Base-by-base conservation (phyloP, 306 rosid species). In the Citrullus colocynthis region DNA sequence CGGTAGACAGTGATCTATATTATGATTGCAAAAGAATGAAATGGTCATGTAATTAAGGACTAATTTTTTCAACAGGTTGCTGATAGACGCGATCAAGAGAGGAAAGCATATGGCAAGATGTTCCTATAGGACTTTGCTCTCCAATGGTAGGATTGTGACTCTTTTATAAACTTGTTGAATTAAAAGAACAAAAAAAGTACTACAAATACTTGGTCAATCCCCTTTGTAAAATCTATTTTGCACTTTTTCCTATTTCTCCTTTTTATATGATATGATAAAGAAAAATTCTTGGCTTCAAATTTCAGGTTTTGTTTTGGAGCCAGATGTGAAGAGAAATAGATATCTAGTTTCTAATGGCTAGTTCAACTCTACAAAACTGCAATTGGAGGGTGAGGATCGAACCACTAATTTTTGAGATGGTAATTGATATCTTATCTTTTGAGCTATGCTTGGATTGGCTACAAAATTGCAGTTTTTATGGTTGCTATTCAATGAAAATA, bases 51-150 rank as follows among this genome's bases (percentile, higher is more conserved):
- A 13, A 17, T 54, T 2, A 48, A 74, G 54, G 16, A 48, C 49
- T 65, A 65, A 65, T 42, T 52, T 41, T 66, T 41, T 62, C 21
- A 66, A 80, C 96, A 93, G 96, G 86, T 93, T 62, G 83, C 94
- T 63, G 86, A 89, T 83, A 85, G 98, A 81, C 90, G 72, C 24
- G 89, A 93, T 82, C 84, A 30, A 83, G 96, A 91, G 90, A 90
- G 84, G 65, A 87, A 88, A 77, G 97, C 94, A 45, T 93, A 81
- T 63, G 67, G 93, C 89, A 93, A 87, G 79, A 93, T 93, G 98
- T 93, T 93, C 84, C 91, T 74, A 80, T 87, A 86, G 78, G 85
- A 84, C 66, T 77, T 70, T 6, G 80, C 59, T 28, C 67, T 74
- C 75, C 48, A 75, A 49, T 41, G 93, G 93, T 86, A 83, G 14